Evolutionary conservation across 305 asterid genomes (phyloP), one percentile per base, ranked within the genome.

Genomic region (Plantago coronopus): DNA sequence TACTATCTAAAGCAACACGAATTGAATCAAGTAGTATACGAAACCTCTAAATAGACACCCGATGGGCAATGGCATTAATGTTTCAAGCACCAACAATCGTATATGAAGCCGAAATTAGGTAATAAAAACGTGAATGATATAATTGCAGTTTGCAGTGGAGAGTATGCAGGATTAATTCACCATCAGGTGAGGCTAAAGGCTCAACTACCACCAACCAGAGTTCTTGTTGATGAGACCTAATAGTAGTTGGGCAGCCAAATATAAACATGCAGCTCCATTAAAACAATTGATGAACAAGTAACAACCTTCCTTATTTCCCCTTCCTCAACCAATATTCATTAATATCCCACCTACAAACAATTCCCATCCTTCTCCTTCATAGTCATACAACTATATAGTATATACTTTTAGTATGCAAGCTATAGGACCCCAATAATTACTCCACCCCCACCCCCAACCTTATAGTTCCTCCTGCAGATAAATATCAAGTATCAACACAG

Each of bases 401-500:
- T 10, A 22, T 5, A n/a, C n/a, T n/a, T n/a, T n/a, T n/a, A n/a
- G n/a, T n/a, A n/a, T n/a, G n/a, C n/a, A n/a, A n/a, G n/a, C n/a
- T n/a, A 27, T 27, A 27, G 7, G 3, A 31, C 38, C 6, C 57
- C 57, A 23, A 22, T 23, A 51, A 45, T 51, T 51, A 51, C 7
- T 51, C 25, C 22, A 0, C 15, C 31, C 23, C 47, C 44, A 31
- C 55, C 29, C 40, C 70, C 59, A 25, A 49, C 60, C 63, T 15
- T 18, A n/a, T 19, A 37, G 13, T 21, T 59, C 13, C 50, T 25
- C 42, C 64, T 14, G 21, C 54, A 44, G n/a, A 22, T 48, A 17
- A 17, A 20, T n/a, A 51, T 50, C n/a, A 63, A 16, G 46, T 50
- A 63, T 44, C 20, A 57, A 46, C 63, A 62, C 73, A 74, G 68